These are phyloP conservation scores for Hirschioporus abietinus DNA, from an alignment of 768 basidiomycete species.

Conservation along the genomic window DNA sequence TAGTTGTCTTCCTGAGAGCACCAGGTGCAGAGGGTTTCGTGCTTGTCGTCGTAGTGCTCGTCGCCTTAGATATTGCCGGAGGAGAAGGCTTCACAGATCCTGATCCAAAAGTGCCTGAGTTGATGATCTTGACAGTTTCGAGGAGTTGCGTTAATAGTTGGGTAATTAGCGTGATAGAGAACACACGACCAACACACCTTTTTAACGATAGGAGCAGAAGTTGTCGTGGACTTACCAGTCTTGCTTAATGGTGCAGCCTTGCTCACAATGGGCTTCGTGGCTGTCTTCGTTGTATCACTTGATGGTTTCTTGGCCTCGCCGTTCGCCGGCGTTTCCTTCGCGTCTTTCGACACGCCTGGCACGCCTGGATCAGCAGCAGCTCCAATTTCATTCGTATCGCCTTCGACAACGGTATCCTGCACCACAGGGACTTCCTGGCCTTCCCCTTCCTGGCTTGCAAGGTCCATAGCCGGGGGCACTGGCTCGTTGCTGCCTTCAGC, in stretches of 20 bases:
- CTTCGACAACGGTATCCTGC: background rate
- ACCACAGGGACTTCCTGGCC: background rate
- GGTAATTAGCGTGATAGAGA: slow-evolving; percentile 15
- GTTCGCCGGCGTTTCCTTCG: background rate
- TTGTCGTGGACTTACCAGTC: slow-evolving; percentile 30
- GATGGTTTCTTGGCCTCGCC: background rate
- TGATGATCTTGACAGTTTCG: slow-evolving; percentile 45
- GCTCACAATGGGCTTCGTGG: slow-evolving; percentile 20
- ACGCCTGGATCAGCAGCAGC: background rate
- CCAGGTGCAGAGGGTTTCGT: slow-evolving; percentile 14
- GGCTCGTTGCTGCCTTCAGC: background rate
- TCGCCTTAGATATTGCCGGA: slow-evolving; percentile 35
- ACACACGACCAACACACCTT: slow-evolving; percentile 44
- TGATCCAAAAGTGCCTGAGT: slow-evolving; percentile 60
- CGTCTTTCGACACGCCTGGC: background rate
- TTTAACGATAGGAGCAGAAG: slow-evolving; percentile 56
- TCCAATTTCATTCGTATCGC: background rate
- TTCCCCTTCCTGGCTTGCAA: background rate
- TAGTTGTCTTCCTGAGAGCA: slow-evolving; percentile 24
- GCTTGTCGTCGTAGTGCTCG: slow-evolving; percentile 23
- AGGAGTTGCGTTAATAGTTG: slow-evolving; percentile 21
- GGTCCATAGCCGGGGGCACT: background rate
- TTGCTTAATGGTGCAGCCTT: slow-evolving; percentile 28
- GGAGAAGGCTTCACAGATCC: slow-evolving; percentile 44
- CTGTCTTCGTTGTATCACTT: background rate